Evolutionary conservation across 176 grass and related monocot genomes (phyloP).

Genomic region (Avena atlantica): DNA sequence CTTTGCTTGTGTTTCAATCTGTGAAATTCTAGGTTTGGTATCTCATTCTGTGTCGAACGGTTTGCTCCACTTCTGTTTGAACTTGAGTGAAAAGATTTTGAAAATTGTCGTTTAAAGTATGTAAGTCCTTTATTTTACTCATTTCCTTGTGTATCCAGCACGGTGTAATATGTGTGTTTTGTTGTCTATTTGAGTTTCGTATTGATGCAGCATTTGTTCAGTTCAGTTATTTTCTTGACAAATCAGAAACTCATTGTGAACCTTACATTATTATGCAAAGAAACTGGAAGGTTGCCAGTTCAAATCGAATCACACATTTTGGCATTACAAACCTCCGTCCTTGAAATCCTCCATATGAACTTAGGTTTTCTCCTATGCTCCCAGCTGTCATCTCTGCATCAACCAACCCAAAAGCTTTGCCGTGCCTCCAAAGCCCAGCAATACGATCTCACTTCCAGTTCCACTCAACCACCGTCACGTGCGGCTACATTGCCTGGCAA

Average conservation of each 20-base stretch:
- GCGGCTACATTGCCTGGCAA: too few relatives aligned
- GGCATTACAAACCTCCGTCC: not conserved
- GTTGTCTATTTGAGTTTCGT: not conserved
- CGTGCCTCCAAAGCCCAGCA: not conserved
- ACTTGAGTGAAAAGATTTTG: not conserved
- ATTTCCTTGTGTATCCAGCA: not conserved
- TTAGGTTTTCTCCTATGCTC: not conserved
- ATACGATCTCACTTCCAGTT: not conserved
- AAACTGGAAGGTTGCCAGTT: not conserved
- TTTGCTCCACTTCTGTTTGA: not conserved
- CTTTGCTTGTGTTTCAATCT: constrained; percentile 1
- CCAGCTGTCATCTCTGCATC: not conserved
- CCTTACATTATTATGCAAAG: too few relatives aligned
- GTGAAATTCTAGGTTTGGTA: not conserved
- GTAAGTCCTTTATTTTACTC: not conserved
- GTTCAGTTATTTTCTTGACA: not conserved
- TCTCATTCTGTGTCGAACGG: not conserved
- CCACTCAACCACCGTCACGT: not conserved
- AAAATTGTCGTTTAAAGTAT: not conserved
- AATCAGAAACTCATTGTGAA: not conserved
- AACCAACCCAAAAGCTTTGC: too few relatives aligned
- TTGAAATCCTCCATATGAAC: not conserved
- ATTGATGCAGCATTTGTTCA: not conserved
- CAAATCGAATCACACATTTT: not conserved
- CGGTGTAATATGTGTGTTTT: not conserved